Base-by-base conservation (phyloP, 139 green algal species). In the Nannochloris sp. region DNA sequence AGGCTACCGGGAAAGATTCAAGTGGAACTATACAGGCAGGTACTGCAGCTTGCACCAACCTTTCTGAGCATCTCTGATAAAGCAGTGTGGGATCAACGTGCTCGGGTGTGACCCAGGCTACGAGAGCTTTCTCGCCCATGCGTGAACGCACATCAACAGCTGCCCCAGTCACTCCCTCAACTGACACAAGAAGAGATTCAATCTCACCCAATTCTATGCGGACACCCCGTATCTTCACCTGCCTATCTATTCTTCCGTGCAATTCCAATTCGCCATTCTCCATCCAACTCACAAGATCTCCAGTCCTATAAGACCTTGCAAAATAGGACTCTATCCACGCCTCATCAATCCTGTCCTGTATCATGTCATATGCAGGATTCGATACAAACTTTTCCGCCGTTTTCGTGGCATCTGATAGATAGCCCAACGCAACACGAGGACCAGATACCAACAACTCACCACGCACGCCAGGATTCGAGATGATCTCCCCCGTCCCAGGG, bases 201-300 rank as follows among this genome's bases (percentile, higher is more conserved):
- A 85, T 56, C 70, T 86, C 79, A 25, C 67, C 71, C 66, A 86
- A 56, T 63, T 86, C 79, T 36, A 86, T 80, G 28, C 77, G 64
- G 51, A 86, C 72, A 8, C 79, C 79, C 29, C 68, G 63, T 20
- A 86, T 49, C 59, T 86, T 84, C 16, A 86, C 67, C 63, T 82
- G 70, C 10, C 31, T 25, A 58, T 77, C 79, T 12, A 82, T 62
- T 33, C 79, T 59, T 6, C 79, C 79, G 29, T 80, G 56, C 43
- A 67, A 72, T 6, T 75, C 63, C 3, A 85, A 37, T 14, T 55
- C 23, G 23, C 77, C 76, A 55, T 73, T 49, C 3, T 44, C 25
- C n/a, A 10, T 59, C 68, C 59, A 82, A 10, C 62, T 28, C 31
- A 78, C 74, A 51, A 83, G 37, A 23, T 83, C 76, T 25, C 76